Evolutionary conservation across 2,329 filamentous ascomycete genomes (phyloP).

Genomic region (Verticillium alfalfae): DNA sequence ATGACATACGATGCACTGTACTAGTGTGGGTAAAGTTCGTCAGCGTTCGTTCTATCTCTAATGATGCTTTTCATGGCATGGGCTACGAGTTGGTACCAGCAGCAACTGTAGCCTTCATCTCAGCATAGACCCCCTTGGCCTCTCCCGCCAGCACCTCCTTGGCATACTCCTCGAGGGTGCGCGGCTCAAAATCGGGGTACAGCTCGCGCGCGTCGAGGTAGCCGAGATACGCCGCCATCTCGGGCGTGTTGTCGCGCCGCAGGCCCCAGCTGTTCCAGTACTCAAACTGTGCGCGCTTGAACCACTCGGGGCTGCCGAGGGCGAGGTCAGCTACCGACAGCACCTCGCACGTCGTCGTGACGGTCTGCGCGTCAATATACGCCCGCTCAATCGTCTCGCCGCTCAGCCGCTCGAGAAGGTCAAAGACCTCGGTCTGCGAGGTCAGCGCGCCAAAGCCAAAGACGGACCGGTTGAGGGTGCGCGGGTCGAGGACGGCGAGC

Average conservation of each 20-base stretch:
- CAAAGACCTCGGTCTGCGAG: conserved; percentile 38
- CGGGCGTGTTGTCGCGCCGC: conserved; percentile 46
- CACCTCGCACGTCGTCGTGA: not conserved
- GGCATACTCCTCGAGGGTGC: conserved; percentile 2
- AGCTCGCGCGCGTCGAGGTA: conserved; percentile 46
- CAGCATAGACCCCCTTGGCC: not conserved
- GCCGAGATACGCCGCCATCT: conserved; percentile 47
- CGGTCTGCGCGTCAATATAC: conserved; percentile 19
- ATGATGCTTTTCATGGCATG: no score
- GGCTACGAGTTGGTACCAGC: not conserved
- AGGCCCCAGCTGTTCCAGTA: conserved; percentile 40
- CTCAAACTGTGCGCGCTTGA: conserved; percentile 18
- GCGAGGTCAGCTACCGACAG: not conserved
- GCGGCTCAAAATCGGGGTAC: conserved; percentile 39
- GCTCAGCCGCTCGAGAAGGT: conserved; percentile 36
- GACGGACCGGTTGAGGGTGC: conserved; percentile 48
- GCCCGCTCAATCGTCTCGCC: conserved; percentile 38
- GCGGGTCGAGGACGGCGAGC: conserved; percentile 41
- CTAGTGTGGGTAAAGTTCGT: no score
- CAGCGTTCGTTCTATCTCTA: no score
- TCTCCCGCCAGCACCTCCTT: conserved; percentile 2
- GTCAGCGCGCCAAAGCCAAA: conserved; percentile 39
- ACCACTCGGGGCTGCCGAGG: not conserved
- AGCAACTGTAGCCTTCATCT: not conserved
- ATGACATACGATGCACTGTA: no score